Percentiles rank a stretch among this genome's conserved stretches.
phyloP scores from a whole-genome alignment of 2,329 filamentous ascomycete genomes.

The Trichoderma gracile region DNA sequence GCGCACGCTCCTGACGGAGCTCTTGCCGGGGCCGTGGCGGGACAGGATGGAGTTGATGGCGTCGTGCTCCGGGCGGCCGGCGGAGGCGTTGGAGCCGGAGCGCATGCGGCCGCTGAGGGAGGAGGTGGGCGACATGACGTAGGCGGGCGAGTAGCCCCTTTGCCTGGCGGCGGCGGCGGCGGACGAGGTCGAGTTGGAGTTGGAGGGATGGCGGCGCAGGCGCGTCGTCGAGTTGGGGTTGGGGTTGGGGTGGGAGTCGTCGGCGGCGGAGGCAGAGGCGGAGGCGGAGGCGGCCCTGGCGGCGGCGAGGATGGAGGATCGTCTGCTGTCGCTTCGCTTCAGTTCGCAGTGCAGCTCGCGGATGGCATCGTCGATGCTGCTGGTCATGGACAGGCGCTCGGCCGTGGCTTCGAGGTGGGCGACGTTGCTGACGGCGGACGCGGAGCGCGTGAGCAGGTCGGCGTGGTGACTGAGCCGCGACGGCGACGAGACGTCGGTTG shows the following conservation, averaged over 20 bases:
- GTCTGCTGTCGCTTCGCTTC: constrained; percentile 67
- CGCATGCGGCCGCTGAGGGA: constrained; percentile 60
- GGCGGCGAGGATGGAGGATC: constrained; percentile 61
- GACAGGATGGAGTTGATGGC: constrained; percentile 45
- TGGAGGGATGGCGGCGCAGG: constrained; percentile 49
- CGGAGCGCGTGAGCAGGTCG: constrained; percentile 62
- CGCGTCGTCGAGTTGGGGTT: constrained; percentile 25
- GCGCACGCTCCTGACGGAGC: constrained; percentile 52
- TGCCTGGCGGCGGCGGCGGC: constrained; percentile 49
- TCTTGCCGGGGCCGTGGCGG: constrained; percentile 57
- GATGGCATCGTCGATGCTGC: constrained; percentile 77
- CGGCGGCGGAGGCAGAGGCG: constrained; percentile 37
- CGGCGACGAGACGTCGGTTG: constrained; percentile 47
- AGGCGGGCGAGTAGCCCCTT: constrained; percentile 38
- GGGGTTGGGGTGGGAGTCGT: constrained; percentile 26
- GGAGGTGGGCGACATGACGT: constrained; percentile 65
- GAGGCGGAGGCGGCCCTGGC: constrained; percentile 41
- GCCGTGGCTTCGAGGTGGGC: constrained; percentile 74
- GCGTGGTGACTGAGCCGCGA: constrained; percentile 58
- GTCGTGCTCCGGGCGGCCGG: constrained; percentile 45
- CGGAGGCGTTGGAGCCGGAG: constrained; percentile 56
- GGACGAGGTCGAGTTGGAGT: constrained; percentile 57
- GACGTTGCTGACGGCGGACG: constrained; percentile 66
- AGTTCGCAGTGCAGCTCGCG: constrained; percentile 70
- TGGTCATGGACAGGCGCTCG: constrained; percentile 71